Conservation (phyloP, 2,329 filamentous ascomycete species). For the Septoria petroselini region DNA sequence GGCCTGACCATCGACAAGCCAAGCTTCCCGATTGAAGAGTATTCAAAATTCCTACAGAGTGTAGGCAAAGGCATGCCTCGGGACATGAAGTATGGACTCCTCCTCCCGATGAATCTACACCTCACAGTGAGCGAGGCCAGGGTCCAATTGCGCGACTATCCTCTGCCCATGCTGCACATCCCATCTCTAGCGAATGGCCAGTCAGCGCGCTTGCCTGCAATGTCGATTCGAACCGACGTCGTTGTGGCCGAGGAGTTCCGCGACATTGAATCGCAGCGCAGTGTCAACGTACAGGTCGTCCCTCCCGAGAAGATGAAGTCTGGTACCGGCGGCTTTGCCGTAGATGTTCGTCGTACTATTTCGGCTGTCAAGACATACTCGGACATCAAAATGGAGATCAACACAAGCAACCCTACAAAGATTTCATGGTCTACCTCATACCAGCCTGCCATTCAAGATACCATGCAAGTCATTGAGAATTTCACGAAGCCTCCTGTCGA, state of each 20-base stretch:
- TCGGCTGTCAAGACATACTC: constrained; percentile 96
- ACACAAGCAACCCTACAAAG: constrained; percentile 84
- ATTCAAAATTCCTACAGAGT: constrained; percentile 78
- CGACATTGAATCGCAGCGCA: constrained; percentile 72
- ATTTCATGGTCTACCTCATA: constrained; percentile 98
- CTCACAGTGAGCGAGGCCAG: constrained; percentile 87
- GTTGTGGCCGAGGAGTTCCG: constrained; percentile 93
- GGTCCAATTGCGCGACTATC: constrained; percentile 87
- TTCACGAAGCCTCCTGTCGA: constrained; percentile 96
- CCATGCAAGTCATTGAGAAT: constrained; percentile 99
- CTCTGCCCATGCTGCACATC: constrained; percentile 85
- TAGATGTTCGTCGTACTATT: constrained; percentile 86
- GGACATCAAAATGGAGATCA: constrained; percentile 86
- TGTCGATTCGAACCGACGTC: constrained; percentile 84
- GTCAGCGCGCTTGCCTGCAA: constrained; percentile 72
- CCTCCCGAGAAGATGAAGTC: constrained; percentile 61
- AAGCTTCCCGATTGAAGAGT: constrained; percentile 77
- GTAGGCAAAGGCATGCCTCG: constrained; percentile 96
- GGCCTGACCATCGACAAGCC: constrained; percentile 87
- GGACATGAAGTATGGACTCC: constrained; percentile 83
- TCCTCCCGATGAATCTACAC: constrained; percentile 85
- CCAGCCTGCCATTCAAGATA: constrained; percentile 95
- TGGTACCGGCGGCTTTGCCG: constrained; percentile 65
- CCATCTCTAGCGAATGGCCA: constrained; percentile 77
- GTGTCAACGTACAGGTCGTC: constrained; percentile 79